These are phyloP conservation scores for Ehretia macrophylla DNA, from an alignment of 257 asterid species.

Conservation along the genomic window DNA sequence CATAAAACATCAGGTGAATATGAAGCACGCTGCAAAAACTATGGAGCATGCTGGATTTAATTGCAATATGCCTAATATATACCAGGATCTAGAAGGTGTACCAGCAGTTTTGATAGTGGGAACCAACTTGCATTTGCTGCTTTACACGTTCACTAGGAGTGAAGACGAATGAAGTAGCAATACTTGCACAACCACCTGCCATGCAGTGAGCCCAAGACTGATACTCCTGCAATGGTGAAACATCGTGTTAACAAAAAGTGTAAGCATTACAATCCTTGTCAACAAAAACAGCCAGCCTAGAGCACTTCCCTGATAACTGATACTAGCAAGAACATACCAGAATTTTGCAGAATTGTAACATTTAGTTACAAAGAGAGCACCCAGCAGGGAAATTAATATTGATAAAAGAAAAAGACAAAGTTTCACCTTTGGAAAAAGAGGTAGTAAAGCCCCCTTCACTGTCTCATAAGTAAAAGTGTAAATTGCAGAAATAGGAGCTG, in stretches of 20 bases:
- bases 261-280: background rate
- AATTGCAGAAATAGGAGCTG: constrained; percentile 95
- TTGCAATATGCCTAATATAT: background rate
- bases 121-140: constrained; percentile 97
- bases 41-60: background rate
- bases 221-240: constrained; percentile 46
- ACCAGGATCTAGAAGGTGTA: constrained; percentile 25
- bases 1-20: background rate
- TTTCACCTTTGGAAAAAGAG: constrained; percentile 73
- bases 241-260: background rate
- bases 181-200: constrained; percentile 91
- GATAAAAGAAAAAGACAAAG: constrained; percentile 1
- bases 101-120: constrained; percentile 82
- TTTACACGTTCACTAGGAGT: constrained; percentile 94
- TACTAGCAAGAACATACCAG: background rate
- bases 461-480: constrained; percentile 92
- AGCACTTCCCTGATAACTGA: background rate
- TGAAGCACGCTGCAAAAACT: background rate
- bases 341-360: background rate
- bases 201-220: constrained; percentile 80
- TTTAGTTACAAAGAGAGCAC: background rate
- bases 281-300: background rate
- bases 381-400: background rate
- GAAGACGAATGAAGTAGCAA: constrained; percentile 90
- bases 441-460: constrained; percentile 67